Percentiles rank a stretch among this genome's conserved stretches.
Evolutionary conservation across 2,329 filamentous ascomycete genomes (phyloP).

Genomic region (Colletotrichum magnum): DNA sequence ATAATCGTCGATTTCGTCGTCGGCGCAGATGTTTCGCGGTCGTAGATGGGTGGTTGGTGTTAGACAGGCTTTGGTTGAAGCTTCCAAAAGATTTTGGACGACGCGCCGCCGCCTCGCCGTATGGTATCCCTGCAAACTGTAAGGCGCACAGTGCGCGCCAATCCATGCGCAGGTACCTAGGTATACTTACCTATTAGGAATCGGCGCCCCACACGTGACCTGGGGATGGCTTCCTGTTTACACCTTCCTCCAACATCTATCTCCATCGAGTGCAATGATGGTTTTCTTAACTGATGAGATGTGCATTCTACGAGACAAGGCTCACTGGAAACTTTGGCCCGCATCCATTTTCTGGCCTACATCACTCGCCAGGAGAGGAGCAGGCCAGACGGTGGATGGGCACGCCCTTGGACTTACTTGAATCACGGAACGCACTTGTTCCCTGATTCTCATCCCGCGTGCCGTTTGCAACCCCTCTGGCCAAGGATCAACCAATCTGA

Average conservation of each 20-base stretch:
- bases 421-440: not conserved
- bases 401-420: not conserved
- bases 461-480: not conserved
- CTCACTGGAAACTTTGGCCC: not conserved
- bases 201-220: conserved; percentile 40
- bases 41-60: conserved; percentile 23
- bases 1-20: conserved; percentile 18
- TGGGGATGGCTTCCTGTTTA: conserved; percentile 25
- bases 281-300: conserved; percentile 33
- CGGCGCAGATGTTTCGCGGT: conserved; percentile 12
- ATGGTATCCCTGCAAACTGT: conserved; percentile 38
- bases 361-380: not conserved
- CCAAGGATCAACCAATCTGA: not conserved
- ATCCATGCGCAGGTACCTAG: conserved; percentile 17
- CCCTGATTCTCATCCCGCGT: conserved; percentile 18
- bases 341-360: too few relatives aligned
- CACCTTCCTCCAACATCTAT: not conserved
- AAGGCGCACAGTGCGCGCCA: conserved; percentile 35
- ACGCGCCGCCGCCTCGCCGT: conserved; percentile 33
- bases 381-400: not conserved
- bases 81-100: conserved; percentile 42
- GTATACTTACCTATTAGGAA: conserved; percentile 1
- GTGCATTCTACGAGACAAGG: not conserved
- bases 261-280: conserved; percentile 26
- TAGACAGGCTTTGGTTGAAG: conserved; percentile 35